Evolutionary conservation across 139 green algal genomes (phyloP), one percentile per base, ranked within the genome.

Genomic region (Coccomyxa sp.): DNA sequence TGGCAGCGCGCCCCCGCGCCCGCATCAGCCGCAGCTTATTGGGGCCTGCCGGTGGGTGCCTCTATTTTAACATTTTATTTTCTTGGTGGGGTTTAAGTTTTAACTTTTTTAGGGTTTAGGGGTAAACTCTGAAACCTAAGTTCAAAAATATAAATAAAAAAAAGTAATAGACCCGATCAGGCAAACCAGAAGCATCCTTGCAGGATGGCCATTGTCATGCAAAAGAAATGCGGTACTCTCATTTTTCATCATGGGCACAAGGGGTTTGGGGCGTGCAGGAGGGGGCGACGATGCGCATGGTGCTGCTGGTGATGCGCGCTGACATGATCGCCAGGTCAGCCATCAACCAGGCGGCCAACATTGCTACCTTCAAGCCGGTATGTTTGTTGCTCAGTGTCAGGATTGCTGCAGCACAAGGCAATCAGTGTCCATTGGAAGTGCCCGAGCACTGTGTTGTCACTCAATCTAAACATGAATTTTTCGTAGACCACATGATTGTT

Each of bases 301-400:
- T 77, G 71, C 71, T 77, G 71, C 71, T 77, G 71, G 71, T 38
- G 23, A 77, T 77, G 71, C 71, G 71, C 71, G 71, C 71, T 18
- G 71, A 77, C 27, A n/a, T 38, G 71, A 38, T 45, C 14, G 71
- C 71, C 27, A 25, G 71, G 23, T 45, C 27, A n/a, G 14, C 17
- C 71, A 77, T 51, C 71, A 77, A 77, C 71, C n/a, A 38, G 71
- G 27, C 23, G 0, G 71, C 71, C 1, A 3, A 31, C 71, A 38
- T 77, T n/a, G 27, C 14, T 3, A 38, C 25, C 23, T n/a, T 38
- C 23, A 38, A 25, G 31, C 71, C 27, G 71, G 71, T 77, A 38
- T 32, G 71, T 32, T 77, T 71, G 63, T 71, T 25, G 21, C 18
- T 71, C 18, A 71, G 1, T 71, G 1, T 71, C 60, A 68, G 15